These are phyloP conservation scores for Aspergillus ochraceus DNA, from an alignment of 2,329 filamentous ascomycete species.

Conservation along the genomic window DNA sequence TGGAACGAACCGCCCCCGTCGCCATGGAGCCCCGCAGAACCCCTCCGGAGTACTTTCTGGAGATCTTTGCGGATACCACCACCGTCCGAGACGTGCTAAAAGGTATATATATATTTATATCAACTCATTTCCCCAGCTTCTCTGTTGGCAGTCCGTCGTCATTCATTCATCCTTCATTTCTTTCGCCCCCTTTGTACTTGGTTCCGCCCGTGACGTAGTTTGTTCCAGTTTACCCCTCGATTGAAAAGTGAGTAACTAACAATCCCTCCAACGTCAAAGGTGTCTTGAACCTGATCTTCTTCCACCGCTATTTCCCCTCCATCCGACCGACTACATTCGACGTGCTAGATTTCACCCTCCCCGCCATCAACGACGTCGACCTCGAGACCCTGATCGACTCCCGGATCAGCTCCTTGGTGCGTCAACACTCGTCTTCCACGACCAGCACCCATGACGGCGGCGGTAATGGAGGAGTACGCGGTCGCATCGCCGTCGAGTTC, in stretches of 20 bases:
- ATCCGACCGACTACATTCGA: slow-evolving; percentile 81
- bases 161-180: too few relatives aligned
- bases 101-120: slow-evolving; percentile 56
- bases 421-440: slow-evolving; percentile 67
- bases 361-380: slow-evolving; percentile 84
- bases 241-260: not conserved
- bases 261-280: slow-evolving; percentile 52
- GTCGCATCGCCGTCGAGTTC: slow-evolving; percentile 84
- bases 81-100: slow-evolving; percentile 91
- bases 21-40: slow-evolving; percentile 63
- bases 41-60: slow-evolving; percentile 86
- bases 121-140: not conserved
- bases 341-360: slow-evolving; percentile 85
- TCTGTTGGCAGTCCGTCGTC: not conserved
- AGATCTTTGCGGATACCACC: slow-evolving; percentile 86
- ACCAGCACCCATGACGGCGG: slow-evolving; percentile 35
- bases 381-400: slow-evolving; percentile 93
- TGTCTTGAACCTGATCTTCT: slow-evolving; percentile 96
- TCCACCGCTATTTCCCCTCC: slow-evolving; percentile 94
- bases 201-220: not conserved
- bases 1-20: slow-evolving; percentile 9
- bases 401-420: slow-evolving; percentile 74
- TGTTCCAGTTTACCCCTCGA: too few relatives aligned
- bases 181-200: not conserved
- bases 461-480: slow-evolving; percentile 61